These are phyloP conservation scores for Quercus engelmannii DNA, from an alignment of 306 rosid species.

Conservation along the genomic window DNA sequence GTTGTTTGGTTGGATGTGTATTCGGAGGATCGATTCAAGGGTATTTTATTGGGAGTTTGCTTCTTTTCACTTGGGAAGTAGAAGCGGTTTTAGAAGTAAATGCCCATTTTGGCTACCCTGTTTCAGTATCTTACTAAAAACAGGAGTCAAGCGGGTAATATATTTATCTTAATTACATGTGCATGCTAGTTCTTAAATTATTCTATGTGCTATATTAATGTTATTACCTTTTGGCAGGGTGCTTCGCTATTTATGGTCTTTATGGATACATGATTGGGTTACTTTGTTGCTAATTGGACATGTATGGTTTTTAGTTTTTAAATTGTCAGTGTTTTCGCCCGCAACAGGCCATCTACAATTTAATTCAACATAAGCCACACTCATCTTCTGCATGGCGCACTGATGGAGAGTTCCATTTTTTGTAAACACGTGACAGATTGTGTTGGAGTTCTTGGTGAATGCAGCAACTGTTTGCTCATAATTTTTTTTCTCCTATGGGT, in stretches of 20 bases:
- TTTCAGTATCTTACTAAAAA: conserved; percentile 57
- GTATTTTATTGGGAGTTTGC: conserved; percentile 45
- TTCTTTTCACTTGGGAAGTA: conserved; percentile 42
- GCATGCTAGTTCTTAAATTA: conserved; percentile 33
- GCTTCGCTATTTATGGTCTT: conserved; percentile 72
- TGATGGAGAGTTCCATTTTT: conserved; percentile 28
- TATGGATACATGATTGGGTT: conserved; percentile 78
- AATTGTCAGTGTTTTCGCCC: conserved; percentile 42
- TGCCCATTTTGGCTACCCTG: conserved; percentile 56
- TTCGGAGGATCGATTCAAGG: conserved; percentile 47
- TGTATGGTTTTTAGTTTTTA: conserved; percentile 61
- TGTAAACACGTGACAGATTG: conserved; percentile 32
- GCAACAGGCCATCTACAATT: conserved; percentile 41
- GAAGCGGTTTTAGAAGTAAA: conserved; percentile 43
- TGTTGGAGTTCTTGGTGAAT: conserved; percentile 44
- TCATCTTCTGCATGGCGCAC: conserved; percentile 27
- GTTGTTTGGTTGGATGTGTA: conserved; percentile 46
- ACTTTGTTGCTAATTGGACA: conserved; percentile 77
- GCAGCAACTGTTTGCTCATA: conserved; percentile 21
- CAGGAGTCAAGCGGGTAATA: conserved; percentile 78
- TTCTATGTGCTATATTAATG: conserved; percentile 57
- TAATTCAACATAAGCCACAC: conserved; percentile 22
- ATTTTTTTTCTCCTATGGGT: conserved; percentile 17
- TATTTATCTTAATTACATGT: conserved; percentile 23
- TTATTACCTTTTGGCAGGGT: conserved; percentile 94